Conservation (phyloP, 768 basidiomycete genomes). For the Macrolepiota dolichaula region DNA sequence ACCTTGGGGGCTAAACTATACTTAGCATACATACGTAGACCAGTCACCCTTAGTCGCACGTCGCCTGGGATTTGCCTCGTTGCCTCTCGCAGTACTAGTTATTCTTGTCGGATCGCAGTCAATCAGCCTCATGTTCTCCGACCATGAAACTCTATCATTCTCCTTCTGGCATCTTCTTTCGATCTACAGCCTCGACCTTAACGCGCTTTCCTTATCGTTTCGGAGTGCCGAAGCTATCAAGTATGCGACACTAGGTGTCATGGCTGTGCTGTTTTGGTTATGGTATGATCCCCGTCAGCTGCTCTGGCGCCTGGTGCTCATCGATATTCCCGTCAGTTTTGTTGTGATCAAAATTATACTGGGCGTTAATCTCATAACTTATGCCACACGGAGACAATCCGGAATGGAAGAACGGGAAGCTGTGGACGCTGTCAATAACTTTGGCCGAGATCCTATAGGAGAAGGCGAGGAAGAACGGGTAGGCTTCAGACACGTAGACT, state of each 20-base stretch:
- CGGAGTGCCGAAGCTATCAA: constrained; percentile 41
- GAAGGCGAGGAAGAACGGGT: constrained; percentile 85
- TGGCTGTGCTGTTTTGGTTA: constrained; percentile 74
- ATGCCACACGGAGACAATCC: constrained; percentile 68
- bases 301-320: not conserved
- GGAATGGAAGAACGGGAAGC: constrained; percentile 77
- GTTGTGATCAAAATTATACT: constrained; percentile 91
- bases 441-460: constrained; percentile 87
- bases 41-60: constrained; percentile 94
- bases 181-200: constrained; percentile 29
- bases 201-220: constrained; percentile 32
- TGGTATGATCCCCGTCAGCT: constrained; percentile 54
- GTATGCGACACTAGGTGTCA: constrained; percentile 60
- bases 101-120: constrained; percentile 77
- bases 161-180: constrained; percentile 9
- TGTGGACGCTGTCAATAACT: constrained; percentile 80
- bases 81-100: constrained; percentile 85
- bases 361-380: constrained; percentile 83
- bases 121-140: constrained; percentile 54
- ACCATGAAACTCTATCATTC: constrained; percentile 16
- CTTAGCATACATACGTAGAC: constrained; percentile 88
- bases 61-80: constrained; percentile 87
- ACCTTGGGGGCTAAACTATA: not conserved
- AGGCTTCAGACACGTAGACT: not conserved
- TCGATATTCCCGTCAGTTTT: constrained; percentile 41